Percentiles rank a stretch among this genome's conserved stretches.
Conservation (phyloP, 768 basidiomycete genomes). For the Gloeopeniophorella convolvens region DNA sequence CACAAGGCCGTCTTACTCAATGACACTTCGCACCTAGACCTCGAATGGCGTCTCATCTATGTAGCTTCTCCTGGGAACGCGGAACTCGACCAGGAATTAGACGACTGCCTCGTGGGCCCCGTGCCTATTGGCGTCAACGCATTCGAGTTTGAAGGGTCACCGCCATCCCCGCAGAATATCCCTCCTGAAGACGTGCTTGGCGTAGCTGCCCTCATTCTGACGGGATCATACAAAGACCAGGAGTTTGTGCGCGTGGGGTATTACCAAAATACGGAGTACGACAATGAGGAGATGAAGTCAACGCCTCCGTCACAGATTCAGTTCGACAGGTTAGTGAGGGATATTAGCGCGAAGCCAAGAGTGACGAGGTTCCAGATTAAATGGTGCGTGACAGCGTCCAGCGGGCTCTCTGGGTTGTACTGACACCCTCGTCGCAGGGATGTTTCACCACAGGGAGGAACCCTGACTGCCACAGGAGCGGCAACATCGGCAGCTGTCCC, state of each 20-base stretch:
- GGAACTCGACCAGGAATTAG: slow-evolving; percentile 92
- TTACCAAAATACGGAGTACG: slow-evolving; percentile 99
- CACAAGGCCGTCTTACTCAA: not conserved
- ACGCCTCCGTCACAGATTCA: slow-evolving; percentile 59
- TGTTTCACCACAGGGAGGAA: slow-evolving; percentile 38
- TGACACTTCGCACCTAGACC: slow-evolving; percentile 44
- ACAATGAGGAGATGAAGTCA: slow-evolving; percentile 86
- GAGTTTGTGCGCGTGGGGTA: slow-evolving; percentile 99
- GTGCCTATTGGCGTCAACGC: slow-evolving; percentile 96
- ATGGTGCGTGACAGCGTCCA: slow-evolving; percentile 44
- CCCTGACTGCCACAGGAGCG: slow-evolving; percentile 45
- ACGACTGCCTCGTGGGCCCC: slow-evolving; percentile 96
- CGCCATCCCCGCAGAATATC: slow-evolving; percentile 80
- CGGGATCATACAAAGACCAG: slow-evolving; percentile 92
- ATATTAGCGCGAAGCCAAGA: slow-evolving; percentile 85
- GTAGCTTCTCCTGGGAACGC: slow-evolving; percentile 91
- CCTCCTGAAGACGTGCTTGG: slow-evolving; percentile 89
- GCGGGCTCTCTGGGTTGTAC: not conserved
- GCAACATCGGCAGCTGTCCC: slow-evolving; percentile 69
- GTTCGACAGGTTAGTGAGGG: slow-evolving; percentile 77
- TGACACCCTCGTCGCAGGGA: slow-evolving; percentile 7
- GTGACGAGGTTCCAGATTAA: slow-evolving; percentile 92
- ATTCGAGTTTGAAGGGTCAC: slow-evolving; percentile 88
- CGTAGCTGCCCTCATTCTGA: slow-evolving; percentile 94
- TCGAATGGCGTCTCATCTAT: slow-evolving; percentile 97